phyloP scores from a whole-genome alignment of 2,329 filamentous ascomycete species.

The Paradendryphiella salina region DNA sequence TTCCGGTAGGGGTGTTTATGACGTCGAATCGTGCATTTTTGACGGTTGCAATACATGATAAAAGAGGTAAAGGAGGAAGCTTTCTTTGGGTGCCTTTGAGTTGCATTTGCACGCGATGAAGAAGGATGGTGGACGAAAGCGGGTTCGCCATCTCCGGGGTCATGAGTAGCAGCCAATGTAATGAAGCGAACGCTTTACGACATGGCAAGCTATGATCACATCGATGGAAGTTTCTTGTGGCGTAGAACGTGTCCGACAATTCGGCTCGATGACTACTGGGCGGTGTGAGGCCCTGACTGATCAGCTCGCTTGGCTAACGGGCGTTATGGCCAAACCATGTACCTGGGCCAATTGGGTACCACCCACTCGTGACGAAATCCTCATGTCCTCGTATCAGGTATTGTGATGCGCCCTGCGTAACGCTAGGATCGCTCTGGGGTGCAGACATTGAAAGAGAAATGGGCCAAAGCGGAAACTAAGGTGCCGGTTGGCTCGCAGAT shows the following conservation, averaged over 20 bases:
- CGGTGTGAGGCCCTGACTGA: conserved; percentile 17
- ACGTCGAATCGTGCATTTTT: conserved; percentile 4
- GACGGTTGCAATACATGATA: conserved; percentile 3
- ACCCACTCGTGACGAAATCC: conserved; percentile 7
- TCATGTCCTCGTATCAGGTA: conserved; percentile 6
- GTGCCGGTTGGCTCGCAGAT: conserved; percentile 16
- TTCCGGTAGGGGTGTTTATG: conserved; percentile 7
- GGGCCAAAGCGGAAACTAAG: conserved; percentile 23
- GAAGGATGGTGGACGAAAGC: conserved; percentile 11
- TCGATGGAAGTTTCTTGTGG: conserved; percentile 28
- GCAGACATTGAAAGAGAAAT: conserved; percentile 20
- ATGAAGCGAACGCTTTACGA: conserved; percentile 6
- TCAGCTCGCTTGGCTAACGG: conserved; percentile 19
- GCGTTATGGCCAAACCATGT: conserved; percentile 12
- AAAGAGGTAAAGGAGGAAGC: not conserved
- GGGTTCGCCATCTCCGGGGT: conserved; percentile 13
- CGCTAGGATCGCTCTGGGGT: conserved; percentile 30
- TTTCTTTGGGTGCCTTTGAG: not conserved
- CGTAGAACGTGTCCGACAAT: conserved; percentile 23
- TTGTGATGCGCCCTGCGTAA: conserved; percentile 18
- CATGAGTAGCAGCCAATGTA: conserved; percentile 19
- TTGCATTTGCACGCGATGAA: conserved; percentile 2
- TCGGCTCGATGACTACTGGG: conserved; percentile 19
- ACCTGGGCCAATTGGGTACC: conserved; percentile 19
- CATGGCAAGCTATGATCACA: conserved; percentile 16